Percentiles rank a stretch among this genome's conserved stretches.
These are phyloP conservation scores for Annulohypoxylon stygium DNA, from an alignment of 495 filamentous ascomycete species.

Conservation along the genomic window DNA sequence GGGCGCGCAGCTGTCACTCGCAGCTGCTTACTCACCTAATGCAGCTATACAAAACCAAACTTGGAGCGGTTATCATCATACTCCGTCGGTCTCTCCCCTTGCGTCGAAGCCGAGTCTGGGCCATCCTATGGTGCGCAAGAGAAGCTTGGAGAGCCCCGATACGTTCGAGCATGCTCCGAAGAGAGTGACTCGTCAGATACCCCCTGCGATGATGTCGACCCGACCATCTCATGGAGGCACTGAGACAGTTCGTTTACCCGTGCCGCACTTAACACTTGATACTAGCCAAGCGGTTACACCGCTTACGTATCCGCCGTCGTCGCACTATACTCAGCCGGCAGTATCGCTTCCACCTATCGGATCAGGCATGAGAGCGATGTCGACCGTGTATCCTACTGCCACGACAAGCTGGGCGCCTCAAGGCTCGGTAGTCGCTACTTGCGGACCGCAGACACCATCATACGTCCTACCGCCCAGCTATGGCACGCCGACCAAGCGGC, in stretches of 20 bases:
- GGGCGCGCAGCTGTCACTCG: slow-evolving; percentile 43
- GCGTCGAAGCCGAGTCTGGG: slow-evolving; percentile 62
- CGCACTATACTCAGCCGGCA: slow-evolving; percentile 53
- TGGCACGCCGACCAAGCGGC: slow-evolving; percentile 60
- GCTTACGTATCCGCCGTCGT: slow-evolving; percentile 30
- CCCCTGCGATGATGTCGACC: slow-evolving; percentile 55
- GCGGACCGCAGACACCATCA: slow-evolving; percentile 51
- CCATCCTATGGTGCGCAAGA: slow-evolving; percentile 69
- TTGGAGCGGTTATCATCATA: slow-evolving; percentile 57
- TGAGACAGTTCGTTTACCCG: slow-evolving; percentile 53
- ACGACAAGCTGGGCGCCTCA: slow-evolving; percentile 52
- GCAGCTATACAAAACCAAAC: slow-evolving; percentile 43
- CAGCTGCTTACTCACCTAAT: slow-evolving; percentile 52
- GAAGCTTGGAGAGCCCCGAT: slow-evolving; percentile 73
- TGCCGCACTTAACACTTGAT: slow-evolving; percentile 61
- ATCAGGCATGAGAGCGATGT: slow-evolving; percentile 62
- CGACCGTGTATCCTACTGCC: slow-evolving; percentile 58
- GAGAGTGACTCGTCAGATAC: slow-evolving; percentile 54
- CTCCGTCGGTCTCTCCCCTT: slow-evolving; percentile 66
- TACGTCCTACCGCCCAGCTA: slow-evolving; percentile 49
- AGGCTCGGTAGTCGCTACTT: slow-evolving; percentile 50
- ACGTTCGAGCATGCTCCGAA: slow-evolving; percentile 76
- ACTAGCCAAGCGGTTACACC: slow-evolving; percentile 49
- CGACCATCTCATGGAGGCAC: slow-evolving; percentile 46
- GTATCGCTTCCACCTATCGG: slow-evolving; percentile 62